phyloP scores from a whole-genome alignment of 2,329 filamentous ascomycete genomes.

The Fusarium staphyleae region DNA sequence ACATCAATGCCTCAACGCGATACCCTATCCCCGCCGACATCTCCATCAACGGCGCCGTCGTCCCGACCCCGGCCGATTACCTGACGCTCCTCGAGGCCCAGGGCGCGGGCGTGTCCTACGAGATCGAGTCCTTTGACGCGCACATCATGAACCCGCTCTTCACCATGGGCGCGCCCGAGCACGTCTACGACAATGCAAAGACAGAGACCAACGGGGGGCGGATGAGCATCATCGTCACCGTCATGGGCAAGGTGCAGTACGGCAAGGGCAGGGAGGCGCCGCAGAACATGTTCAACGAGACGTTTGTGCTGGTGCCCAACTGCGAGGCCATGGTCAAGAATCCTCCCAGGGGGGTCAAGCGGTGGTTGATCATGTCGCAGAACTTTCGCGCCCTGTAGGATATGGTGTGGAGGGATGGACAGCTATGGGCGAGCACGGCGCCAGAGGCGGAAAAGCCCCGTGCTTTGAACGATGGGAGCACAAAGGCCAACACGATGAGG shows the following conservation, averaged over 20 bases:
- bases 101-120: constrained; percentile 66
- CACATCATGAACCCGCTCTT: constrained; percentile 79
- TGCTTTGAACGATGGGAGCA: constrained; percentile 16
- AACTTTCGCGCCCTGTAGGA: constrained; percentile 67
- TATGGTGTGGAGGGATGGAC: background rate
- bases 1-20: constrained; percentile 65
- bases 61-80: constrained; percentile 69
- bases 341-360: constrained; percentile 59
- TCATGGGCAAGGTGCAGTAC: constrained; percentile 76
- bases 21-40: constrained; percentile 70
- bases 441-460: background rate
- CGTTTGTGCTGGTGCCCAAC: constrained; percentile 81
- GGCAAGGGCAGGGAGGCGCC: constrained; percentile 68
- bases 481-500: constrained; percentile 18
- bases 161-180: constrained; percentile 61
- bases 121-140: constrained; percentile 77
- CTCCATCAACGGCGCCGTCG: constrained; percentile 77
- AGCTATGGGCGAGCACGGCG: constrained; percentile 2
- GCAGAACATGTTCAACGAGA: constrained; percentile 78
- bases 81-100: constrained; percentile 73
- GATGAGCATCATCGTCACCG: constrained; percentile 75
- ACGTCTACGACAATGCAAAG: constrained; percentile 50
- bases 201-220: constrained; percentile 60
- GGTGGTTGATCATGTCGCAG: constrained; percentile 75
- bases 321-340: constrained; percentile 64